Percentiles rank a stretch among this genome's conserved stretches.
Evolutionary conservation across 768 basidiomycete genomes (phyloP).

Genomic region (Lepiota subincarnata): DNA sequence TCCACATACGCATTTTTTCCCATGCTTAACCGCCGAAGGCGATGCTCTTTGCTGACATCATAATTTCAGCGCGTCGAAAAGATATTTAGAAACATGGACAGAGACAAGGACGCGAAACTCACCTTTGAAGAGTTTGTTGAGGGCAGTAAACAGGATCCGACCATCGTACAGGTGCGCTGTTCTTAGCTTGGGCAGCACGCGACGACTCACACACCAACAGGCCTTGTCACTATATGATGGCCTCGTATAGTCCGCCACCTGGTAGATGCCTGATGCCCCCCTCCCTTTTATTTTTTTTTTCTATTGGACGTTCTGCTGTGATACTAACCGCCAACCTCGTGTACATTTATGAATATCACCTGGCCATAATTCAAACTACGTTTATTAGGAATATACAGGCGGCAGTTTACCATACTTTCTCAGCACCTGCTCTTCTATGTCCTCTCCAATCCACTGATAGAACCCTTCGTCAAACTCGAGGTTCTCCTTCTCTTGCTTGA

Average conservation of each 20-base stretch:
- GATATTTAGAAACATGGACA: conserved; percentile 97
- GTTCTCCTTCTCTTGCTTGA: conserved; percentile 90
- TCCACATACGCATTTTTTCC: background rate
- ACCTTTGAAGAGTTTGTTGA: conserved; percentile 98
- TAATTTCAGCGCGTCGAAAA: conserved; percentile 88
- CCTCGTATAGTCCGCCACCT: conserved; percentile 56
- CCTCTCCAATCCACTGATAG: conserved; percentile 80
- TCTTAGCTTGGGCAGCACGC: conserved; percentile 8
- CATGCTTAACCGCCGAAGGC: conserved; percentile 4
- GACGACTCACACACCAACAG: conserved; percentile 33
- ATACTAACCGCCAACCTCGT: conserved; percentile 9
- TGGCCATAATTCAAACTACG: conserved; percentile 14
- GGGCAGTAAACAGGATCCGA: conserved; percentile 98
- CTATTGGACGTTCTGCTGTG: background rate
- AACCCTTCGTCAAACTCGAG: conserved; percentile 86
- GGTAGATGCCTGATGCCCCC: conserved; percentile 1
- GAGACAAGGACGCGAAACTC: conserved; percentile 87
- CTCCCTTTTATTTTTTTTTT: background rate
- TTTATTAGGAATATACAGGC: conserved; percentile 23
- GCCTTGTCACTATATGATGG: conserved; percentile 95
- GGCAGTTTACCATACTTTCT: conserved; percentile 68
- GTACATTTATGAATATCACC: conserved; percentile 7
- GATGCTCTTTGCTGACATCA: conserved; percentile 13
- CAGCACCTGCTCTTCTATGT: conserved; percentile 75
- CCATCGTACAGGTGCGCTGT: conserved; percentile 84